Base-by-base conservation (phyloP, 495 filamentous ascomycete species). In the Aspergillus indologenus region DNA sequence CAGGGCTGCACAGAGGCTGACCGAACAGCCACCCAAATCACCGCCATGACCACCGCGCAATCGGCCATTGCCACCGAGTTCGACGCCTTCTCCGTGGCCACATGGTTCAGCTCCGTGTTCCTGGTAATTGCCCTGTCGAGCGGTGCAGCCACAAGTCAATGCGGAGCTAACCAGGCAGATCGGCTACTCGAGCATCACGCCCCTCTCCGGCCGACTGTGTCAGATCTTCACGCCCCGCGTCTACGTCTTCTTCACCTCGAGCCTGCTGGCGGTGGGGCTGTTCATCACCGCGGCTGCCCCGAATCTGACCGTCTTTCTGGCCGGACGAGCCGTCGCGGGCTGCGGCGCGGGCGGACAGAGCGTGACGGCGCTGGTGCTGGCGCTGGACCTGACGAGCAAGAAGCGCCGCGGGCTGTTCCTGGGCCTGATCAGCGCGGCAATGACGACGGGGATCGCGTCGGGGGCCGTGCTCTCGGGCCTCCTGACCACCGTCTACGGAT, bases 91-190 rank as follows among this genome's bases (percentile, higher is more conserved):
- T 83, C 83, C 23, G 71, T 84, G 46, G 84, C 83, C 19, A 86
- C 82, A 61, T 93, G 89, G 89, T 88, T 93, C 61, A 90, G 87
- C 7, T 86, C 85, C 23, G 73, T 87, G 1, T 92, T 88, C 67
- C 68, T 87, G 59, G 76, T 80, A 75, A 47, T n/a, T n/a, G n/a
- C 11, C 40, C 42, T 11, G n/a, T n/a, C n/a, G n/a, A n/a, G n/a
- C n/a, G n/a, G n/a, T n/a, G n/a, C n/a, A n/a, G n/a, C n/a, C n/a
- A n/a, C n/a, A n/a, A n/a, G n/a, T n/a, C n/a, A n/a, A n/a, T n/a
- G n/a, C n/a, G n/a, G n/a, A n/a, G n/a, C n/a, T n/a, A n/a, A n/a
- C n/a, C n/a, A n/a, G n/a, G n/a, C n/a, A 87, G 71, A 90, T 93
- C 58, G 83, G 86, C 45, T 80, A 84, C 78, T 87, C 87, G 45